phyloP scores from a whole-genome alignment of 2,329 filamentous ascomycete species.

The Phoma sp. region DNA sequence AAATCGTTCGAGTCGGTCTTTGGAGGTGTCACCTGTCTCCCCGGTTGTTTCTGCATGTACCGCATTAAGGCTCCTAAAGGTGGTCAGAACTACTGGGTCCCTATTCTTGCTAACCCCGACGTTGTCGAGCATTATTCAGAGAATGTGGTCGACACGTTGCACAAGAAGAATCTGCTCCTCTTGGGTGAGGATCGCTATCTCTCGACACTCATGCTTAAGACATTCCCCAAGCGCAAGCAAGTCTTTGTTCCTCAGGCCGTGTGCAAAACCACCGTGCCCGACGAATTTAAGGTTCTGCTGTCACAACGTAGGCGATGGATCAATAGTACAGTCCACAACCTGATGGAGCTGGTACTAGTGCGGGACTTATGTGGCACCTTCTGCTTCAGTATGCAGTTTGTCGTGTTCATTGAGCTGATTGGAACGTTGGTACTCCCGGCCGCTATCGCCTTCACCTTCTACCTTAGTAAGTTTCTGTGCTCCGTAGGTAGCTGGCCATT shows the following conservation, averaged over 20 bases:
- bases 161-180: conserved; percentile 94
- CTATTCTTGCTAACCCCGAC: conserved; percentile 96
- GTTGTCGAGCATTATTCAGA: conserved; percentile 99
- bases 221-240: conserved; percentile 98
- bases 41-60: conserved; percentile 99
- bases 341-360: conserved; percentile 96
- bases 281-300: conserved; percentile 87
- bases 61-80: conserved; percentile 99
- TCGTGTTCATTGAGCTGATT: conserved; percentile 92
- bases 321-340: conserved; percentile 97
- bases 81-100: conserved; percentile 99
- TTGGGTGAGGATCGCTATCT: conserved; percentile 94
- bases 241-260: conserved; percentile 98
- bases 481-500: not conserved
- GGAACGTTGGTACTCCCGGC: conserved; percentile 94
- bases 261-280: conserved; percentile 97
- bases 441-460: conserved; percentile 95
- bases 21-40: conserved; percentile 97
- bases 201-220: conserved; percentile 96
- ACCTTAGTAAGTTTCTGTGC: conserved; percentile 73
- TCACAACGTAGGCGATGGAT: conserved; percentile 98
- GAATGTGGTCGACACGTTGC: conserved; percentile 96
- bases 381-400: conserved; percentile 99
- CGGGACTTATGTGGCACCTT: conserved; percentile 97
- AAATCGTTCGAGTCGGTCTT: conserved; percentile 99